Conservation (phyloP, 139 green algal species). For the Limnomonas spitsbergensis region DNA sequence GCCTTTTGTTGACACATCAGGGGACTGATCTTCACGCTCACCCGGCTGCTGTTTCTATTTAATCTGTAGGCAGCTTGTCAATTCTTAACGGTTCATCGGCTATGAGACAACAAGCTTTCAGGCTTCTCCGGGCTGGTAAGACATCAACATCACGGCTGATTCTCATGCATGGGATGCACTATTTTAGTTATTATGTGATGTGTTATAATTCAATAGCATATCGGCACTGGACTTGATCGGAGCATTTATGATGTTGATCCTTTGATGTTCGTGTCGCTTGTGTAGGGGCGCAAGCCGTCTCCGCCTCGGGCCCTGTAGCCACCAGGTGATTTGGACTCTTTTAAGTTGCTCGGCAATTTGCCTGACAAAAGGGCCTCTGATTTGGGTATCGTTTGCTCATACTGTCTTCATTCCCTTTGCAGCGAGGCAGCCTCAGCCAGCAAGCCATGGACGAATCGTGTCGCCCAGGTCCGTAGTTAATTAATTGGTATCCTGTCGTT, state of each 20-base stretch:
- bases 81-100: neutral
- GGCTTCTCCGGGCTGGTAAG: slow-evolving; percentile 9
- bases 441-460: slow-evolving; percentile 6
- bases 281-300: neutral
- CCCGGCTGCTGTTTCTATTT: no score
- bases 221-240: neutral
- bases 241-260: neutral
- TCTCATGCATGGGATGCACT: neutral
- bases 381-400: no score
- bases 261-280: neutral
- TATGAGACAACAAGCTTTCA: slow-evolving; percentile 14
- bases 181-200: no score
- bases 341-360: no score
- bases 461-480: neutral
- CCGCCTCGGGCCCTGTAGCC: neutral
- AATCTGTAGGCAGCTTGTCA: no score
- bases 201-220: no score
- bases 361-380: no score
- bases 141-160: neutral
- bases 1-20: no score
- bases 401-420: neutral
- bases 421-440: neutral
- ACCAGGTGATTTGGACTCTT: no score
- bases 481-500: neutral
- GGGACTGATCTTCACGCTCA: no score